Conservation (phyloP, 2,329 filamentous ascomycete species). For the Epichloe gansuensis region DNA sequence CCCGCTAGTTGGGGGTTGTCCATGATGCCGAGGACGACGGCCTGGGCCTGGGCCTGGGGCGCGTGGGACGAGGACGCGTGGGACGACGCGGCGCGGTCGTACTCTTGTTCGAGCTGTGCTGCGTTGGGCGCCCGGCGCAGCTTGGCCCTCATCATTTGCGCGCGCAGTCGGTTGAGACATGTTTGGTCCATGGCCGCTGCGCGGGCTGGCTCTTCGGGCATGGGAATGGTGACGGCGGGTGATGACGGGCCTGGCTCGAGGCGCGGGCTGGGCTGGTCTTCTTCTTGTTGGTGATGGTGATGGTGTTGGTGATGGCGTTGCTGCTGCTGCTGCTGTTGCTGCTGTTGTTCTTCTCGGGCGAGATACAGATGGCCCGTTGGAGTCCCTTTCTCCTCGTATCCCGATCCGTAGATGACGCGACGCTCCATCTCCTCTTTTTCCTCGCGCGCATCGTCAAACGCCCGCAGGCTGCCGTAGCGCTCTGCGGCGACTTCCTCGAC, state of each 20-base stretch:
- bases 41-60: constrained; percentile 2
- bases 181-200: constrained; percentile 53
- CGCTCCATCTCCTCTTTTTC: constrained; percentile 86
- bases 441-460: constrained; percentile 86
- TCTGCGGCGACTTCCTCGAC: constrained; percentile 77
- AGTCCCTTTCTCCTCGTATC: constrained; percentile 73
- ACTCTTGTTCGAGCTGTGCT: constrained; percentile 67
- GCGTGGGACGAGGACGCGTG: constrained; percentile 31
- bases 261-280: background rate
- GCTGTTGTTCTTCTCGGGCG: constrained; percentile 53
- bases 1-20: constrained; percentile 82
- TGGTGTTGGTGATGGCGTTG: too few relatives aligned
- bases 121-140: constrained; percentile 65
- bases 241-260: constrained; percentile 29
- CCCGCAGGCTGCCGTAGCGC: constrained; percentile 64
- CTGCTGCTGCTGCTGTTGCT: background rate
- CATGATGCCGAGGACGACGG: constrained; percentile 71
- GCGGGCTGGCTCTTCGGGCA: constrained; percentile 34
- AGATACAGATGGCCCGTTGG: constrained; percentile 78
- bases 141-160: constrained; percentile 93
- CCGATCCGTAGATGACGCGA: constrained; percentile 67
- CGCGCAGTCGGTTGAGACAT: constrained; percentile 75
- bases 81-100: constrained; percentile 59
- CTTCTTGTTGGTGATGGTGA: background rate
- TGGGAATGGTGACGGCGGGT: constrained; percentile 29